phyloP scores from a whole-genome alignment of 139 green algal genomes.

The Edaphochlamys debaryana region DNA sequence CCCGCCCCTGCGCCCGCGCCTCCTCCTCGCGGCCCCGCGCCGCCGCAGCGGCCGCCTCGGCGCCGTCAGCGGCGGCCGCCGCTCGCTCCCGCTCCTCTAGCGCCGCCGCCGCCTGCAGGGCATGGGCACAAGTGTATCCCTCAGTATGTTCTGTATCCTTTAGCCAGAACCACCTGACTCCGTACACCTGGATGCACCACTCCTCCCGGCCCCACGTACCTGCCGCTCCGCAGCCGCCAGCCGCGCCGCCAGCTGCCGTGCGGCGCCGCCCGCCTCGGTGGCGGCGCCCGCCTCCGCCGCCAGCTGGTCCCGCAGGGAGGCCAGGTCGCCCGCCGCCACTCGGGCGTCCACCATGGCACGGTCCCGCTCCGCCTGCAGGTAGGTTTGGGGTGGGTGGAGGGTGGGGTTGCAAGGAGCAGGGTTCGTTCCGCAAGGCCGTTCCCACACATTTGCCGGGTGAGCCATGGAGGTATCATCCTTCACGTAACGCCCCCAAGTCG shows the following conservation, averaged over 20 bases:
- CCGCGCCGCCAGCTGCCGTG: slow-evolving; percentile 21
- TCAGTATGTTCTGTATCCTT: no score
- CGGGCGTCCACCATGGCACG: slow-evolving; percentile 23
- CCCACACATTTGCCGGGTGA: no score
- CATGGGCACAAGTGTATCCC: no score
- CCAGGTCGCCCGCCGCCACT: slow-evolving; percentile 15
- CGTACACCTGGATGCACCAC: no score
- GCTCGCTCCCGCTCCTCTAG: slow-evolving; percentile 40
- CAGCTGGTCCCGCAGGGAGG: slow-evolving; percentile 38
- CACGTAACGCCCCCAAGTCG: not conserved
- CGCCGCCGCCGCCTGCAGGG: no score
- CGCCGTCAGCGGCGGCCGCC: slow-evolving; percentile 28
- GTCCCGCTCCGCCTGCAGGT: slow-evolving; percentile 42
- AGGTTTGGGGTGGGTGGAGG: no score
- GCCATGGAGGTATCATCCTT: not conserved
- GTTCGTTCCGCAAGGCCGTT: no score
- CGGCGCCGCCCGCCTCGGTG: slow-evolving; percentile 23
- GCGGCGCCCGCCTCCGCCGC: slow-evolving; percentile 11
- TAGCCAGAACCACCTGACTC: no score
- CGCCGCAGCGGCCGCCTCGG: slow-evolving; percentile 37
- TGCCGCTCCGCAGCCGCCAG: slow-evolving; percentile 24
- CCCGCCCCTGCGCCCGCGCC: slow-evolving; percentile 53
- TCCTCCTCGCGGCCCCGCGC: slow-evolving; percentile 53
- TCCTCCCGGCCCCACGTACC: no score
- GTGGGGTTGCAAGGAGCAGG: no score